Percentiles rank a stretch among this genome's conserved stretches.
Evolutionary conservation across 1,284 basidiomycete species (phyloP).

Genomic region (Trametes sp.): DNA sequence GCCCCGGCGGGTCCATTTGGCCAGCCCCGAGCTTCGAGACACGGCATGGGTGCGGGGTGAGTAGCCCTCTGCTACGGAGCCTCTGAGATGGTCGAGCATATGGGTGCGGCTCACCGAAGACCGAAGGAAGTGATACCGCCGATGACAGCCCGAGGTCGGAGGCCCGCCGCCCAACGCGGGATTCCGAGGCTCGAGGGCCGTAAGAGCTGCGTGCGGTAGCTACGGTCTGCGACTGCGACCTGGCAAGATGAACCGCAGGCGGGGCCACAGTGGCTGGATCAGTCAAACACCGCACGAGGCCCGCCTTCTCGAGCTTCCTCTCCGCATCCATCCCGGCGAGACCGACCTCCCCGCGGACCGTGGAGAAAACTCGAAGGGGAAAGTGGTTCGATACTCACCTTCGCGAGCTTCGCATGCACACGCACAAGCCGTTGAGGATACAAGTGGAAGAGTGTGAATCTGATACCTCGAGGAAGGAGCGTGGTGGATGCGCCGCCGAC

Average conservation of each 20-base stretch:
- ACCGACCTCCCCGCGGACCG: background rate
- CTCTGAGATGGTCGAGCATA: background rate
- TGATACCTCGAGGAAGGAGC: background rate
- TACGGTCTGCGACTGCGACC: background rate
- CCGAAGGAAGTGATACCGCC: background rate
- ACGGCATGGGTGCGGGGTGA: background rate
- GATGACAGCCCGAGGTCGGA: background rate
- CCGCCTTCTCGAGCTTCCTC: background rate
- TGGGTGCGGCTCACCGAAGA: background rate
- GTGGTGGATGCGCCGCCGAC: background rate
- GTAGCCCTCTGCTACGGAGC: background rate
- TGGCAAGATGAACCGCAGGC: background rate
- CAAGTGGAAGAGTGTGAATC: background rate
- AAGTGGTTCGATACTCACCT: background rate
- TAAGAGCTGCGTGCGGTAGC: background rate
- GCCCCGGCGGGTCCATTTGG: background rate
- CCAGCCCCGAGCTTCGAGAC: background rate
- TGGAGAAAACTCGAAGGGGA: background rate
- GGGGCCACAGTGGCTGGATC: background rate
- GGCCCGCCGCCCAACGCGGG: too few relatives aligned
- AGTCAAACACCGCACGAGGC: background rate
- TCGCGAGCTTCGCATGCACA: background rate
- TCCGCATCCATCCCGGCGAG: background rate
- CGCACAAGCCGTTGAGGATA: background rate
- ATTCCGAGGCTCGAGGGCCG: background rate